phyloP scores from a whole-genome alignment of 139 green algal species.

The Zygnema circumcarinatum region DNA sequence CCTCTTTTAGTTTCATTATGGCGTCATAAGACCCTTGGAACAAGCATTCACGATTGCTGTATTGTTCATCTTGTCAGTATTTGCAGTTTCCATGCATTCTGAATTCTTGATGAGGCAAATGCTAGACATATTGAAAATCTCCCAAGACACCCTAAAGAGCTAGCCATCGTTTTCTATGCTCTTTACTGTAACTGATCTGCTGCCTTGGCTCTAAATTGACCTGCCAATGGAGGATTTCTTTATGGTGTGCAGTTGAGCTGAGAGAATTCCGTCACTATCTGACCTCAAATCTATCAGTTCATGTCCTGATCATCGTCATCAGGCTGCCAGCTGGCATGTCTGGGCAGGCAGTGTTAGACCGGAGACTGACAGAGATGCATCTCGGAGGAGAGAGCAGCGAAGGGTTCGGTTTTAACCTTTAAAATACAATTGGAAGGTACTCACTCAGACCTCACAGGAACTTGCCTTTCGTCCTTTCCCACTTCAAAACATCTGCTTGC shows the following conservation, averaged over 20 bases:
- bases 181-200: too few relatives aligned
- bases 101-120: too few relatives aligned
- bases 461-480: too few relatives aligned
- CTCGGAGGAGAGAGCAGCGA: slow-evolving; percentile 42
- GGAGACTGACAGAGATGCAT: slow-evolving; percentile 86
- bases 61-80: neutral
- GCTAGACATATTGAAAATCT: neutral
- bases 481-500: neutral
- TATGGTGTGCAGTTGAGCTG: too few relatives aligned
- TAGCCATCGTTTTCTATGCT: neutral
- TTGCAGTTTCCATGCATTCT: too few relatives aligned
- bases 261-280: too few relatives aligned
- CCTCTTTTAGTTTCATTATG: neutral
- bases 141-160: neutral
- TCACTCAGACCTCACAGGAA: neutral
- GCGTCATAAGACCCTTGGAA: neutral
- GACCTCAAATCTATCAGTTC: too few relatives aligned
- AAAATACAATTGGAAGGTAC: slow-evolving; percentile 90
- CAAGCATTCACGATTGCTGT: neutral
- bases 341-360: slow-evolving; percentile 71
- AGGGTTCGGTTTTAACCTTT: slow-evolving; percentile 82
- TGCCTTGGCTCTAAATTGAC: too few relatives aligned
- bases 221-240: too few relatives aligned
- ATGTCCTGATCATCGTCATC: neutral
- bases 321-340: neutral